phyloP scores from a whole-genome alignment of 1,284 basidiomycete genomes.

The Papiliotrema fonsecae region DNA sequence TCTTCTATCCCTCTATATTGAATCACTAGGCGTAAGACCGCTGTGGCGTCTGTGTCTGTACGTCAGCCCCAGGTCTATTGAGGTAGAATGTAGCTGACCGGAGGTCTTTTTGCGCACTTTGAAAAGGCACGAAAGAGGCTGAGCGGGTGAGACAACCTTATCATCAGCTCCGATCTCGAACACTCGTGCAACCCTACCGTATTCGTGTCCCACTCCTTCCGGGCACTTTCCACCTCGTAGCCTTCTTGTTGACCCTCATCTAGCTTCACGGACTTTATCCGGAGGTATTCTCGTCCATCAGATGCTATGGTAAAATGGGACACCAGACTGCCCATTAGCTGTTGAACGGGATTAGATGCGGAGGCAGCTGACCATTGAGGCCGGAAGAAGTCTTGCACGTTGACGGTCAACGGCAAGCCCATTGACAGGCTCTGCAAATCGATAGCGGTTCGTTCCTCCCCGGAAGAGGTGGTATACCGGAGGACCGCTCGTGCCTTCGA shows the following conservation, averaged over 20 bases:
- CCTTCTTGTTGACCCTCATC: conserved; percentile 8
- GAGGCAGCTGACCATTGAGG: no score
- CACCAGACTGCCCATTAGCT: conserved; percentile 40
- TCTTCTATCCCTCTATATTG: conserved; percentile 37
- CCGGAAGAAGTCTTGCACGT: conserved; percentile 50
- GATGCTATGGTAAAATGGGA: conserved; percentile 48
- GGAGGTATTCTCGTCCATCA: conserved; percentile 39
- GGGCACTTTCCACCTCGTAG: conserved; percentile 9
- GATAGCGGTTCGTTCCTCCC: conserved; percentile 13
- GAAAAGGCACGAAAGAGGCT: conserved; percentile 42
- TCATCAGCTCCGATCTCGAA: not conserved
- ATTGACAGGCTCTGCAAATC: conserved; percentile 35
- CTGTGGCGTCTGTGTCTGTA: conserved; percentile 8
- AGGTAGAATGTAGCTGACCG: conserved; percentile 1
- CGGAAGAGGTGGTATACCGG: conserved; percentile 15
- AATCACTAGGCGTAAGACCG: conserved; percentile 31
- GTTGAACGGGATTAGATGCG: no score
- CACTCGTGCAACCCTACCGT: conserved; percentile 11
- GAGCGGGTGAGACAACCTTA: conserved; percentile 31
- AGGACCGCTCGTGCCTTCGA: conserved; percentile 26
- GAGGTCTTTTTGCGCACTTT: conserved; percentile 23
- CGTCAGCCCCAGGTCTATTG: not conserved
- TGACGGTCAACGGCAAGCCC: conserved; percentile 47
- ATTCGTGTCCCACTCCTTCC: conserved; percentile 14
- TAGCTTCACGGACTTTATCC: conserved; percentile 31